Conservation (phyloP, 2,329 filamentous ascomycete genomes). For the Apiospora phragmitis region DNA sequence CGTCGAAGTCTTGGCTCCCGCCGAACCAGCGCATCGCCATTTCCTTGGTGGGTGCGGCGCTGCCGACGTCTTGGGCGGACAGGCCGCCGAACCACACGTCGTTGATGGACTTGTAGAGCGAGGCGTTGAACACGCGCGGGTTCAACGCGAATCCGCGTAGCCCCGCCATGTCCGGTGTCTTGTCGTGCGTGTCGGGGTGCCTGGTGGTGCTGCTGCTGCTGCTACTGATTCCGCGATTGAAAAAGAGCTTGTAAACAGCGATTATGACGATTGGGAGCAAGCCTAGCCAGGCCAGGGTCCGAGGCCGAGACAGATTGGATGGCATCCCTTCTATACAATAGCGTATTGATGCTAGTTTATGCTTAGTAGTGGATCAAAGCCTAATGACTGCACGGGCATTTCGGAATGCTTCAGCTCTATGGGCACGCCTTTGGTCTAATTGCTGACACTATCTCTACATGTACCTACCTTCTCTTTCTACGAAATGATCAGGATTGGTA, state of each 20-base stretch:
- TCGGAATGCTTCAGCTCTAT: background rate
- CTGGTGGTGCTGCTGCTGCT: background rate
- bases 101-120: constrained; percentile 29
- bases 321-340: background rate
- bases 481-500: background rate
- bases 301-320: background rate
- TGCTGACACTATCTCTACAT: background rate
- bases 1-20: constrained; percentile 34
- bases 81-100: constrained; percentile 42
- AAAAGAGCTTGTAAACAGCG: background rate
- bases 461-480: background rate
- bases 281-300: background rate
- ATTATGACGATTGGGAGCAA: background rate
- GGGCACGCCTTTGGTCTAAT: background rate
- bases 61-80: constrained; percentile 21
- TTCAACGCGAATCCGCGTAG: background rate
- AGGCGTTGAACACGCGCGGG: constrained; percentile 7
- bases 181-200: background rate
- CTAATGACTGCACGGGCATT: background rate
- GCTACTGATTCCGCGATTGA: background rate
- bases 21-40: constrained; percentile 36
- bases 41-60: constrained; percentile 26
- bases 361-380: background rate
- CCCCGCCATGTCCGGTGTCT: background rate
- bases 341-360: background rate